Conservation (phyloP, 2,329 filamentous ascomycete species). For the Aureobasidium sp. region DNA sequence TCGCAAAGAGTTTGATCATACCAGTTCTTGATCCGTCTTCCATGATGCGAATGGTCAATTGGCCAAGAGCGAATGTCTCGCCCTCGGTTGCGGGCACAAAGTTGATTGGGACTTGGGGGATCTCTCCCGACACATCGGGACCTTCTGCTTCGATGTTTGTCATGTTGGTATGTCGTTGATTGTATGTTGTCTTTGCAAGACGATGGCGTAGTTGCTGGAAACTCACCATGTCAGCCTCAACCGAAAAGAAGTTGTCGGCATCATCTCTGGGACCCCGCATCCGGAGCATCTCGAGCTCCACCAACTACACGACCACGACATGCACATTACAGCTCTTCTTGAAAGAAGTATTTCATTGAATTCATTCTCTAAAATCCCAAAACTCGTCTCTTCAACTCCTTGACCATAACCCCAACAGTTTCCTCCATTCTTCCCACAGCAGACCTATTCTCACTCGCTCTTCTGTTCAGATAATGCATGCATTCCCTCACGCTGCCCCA, state of each 20-base stretch:
- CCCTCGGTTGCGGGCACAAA: constrained; percentile 43
- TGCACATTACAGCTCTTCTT: too few relatives aligned
- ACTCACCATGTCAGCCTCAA: neutral
- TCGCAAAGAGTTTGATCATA: constrained; percentile 20
- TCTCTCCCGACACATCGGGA: constrained; percentile 11
- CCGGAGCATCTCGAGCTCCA: neutral
- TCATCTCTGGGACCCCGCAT: constrained; percentile 2
- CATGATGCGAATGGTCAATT: constrained; percentile 44
- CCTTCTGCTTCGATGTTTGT: constrained; percentile 7
- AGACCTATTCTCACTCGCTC: constrained; percentile 25
- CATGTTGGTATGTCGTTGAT: neutral
- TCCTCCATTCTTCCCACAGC: constrained; percentile 13
- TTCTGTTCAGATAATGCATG: constrained; percentile 26
- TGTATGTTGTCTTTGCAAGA: neutral
- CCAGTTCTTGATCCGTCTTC: constrained; percentile 47
- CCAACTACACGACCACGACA: neutral
- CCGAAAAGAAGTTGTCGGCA: constrained; percentile 4
- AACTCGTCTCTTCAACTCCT: too few relatives aligned
- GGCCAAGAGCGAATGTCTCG: constrained; percentile 45
- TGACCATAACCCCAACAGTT: constrained; percentile 5
- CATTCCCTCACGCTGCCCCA: constrained; percentile 27
- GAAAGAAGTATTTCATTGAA: too few relatives aligned
- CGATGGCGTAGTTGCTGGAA: too few relatives aligned
- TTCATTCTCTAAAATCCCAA: too few relatives aligned
- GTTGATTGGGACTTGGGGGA: constrained; percentile 39